Percentiles rank a stretch among this genome's conserved stretches.
These are phyloP conservation scores for Citrus glauca DNA, from an alignment of 345 rosid genomes.

Conservation along the genomic window DNA sequence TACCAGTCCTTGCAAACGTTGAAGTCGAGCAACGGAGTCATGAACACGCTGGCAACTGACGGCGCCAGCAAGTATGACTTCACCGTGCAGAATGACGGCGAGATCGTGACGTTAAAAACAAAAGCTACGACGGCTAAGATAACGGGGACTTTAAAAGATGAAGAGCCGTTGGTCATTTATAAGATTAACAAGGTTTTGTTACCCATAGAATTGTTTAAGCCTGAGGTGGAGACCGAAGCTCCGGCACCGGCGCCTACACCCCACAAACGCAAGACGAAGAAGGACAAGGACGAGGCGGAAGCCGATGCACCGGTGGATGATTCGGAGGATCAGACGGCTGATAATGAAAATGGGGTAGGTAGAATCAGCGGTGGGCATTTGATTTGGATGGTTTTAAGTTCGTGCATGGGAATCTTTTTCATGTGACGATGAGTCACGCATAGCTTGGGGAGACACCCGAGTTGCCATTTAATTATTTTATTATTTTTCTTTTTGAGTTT, in stretches of 20 bases:
- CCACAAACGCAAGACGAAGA: constrained; percentile 24
- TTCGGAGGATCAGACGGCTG: constrained; percentile 49
- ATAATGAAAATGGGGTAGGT: constrained; percentile 40
- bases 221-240: constrained; percentile 34
- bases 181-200: constrained; percentile 64
- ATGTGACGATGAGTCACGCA: constrained; percentile 22
- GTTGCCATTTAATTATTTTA: neutral
- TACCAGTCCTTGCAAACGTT: constrained; percentile 64
- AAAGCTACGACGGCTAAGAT: constrained; percentile 56
- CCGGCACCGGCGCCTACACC: constrained; percentile 47
- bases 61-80: constrained; percentile 70
- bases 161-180: constrained; percentile 76
- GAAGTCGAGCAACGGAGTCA: constrained; percentile 68
- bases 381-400: constrained; percentile 30
- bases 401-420: constrained; percentile 38
- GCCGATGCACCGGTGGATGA: constrained; percentile 59
- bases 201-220: constrained; percentile 78
- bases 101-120: constrained; percentile 65
- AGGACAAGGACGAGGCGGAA: constrained; percentile 22
- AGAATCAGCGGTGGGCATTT: constrained; percentile 33
- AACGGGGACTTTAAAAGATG: constrained; percentile 60
- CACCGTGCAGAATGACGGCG: constrained; percentile 74
- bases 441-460: neutral
- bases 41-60: constrained; percentile 92
- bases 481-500: neutral